Percentiles rank a stretch among this genome's conserved stretches.
These are phyloP conservation scores for Rhodamnia rubescens DNA, from an alignment of 345 rosid genomes.

Conservation along the genomic window DNA sequence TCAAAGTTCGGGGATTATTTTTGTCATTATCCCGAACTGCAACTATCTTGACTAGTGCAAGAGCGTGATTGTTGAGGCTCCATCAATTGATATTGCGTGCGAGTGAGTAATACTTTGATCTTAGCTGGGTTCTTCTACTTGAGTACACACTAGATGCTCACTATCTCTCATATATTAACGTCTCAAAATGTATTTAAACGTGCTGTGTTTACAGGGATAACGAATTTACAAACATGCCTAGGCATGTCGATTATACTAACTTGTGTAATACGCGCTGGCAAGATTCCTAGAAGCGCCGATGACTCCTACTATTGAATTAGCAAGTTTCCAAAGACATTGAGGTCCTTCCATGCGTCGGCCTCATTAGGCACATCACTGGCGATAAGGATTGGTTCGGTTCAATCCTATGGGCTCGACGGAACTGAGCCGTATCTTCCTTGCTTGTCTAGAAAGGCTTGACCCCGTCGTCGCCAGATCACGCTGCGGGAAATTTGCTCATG, in stretches of 20 bases:
- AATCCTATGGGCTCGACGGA: too few relatives aligned
- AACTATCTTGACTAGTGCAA: neutral
- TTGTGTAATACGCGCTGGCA: neutral
- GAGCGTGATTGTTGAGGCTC: neutral
- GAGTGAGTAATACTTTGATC: neutral
- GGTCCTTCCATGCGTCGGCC: neutral
- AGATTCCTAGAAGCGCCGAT: neutral
- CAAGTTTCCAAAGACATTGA: neutral
- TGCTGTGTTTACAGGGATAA: too few relatives aligned
- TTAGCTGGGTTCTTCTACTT: neutral
- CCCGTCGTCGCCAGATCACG: neutral
- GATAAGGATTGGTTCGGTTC: too few relatives aligned
- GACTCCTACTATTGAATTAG: neutral
- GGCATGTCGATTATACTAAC: neutral
- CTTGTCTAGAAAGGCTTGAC: neutral
- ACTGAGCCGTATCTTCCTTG: neutral
- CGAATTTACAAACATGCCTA: neutral
- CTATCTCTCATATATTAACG: neutral
- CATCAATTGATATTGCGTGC: neutral
- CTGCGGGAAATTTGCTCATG: neutral
- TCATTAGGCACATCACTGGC: neutral
- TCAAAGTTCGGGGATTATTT: too few relatives aligned
- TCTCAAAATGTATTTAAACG: neutral
- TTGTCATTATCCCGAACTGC: too few relatives aligned
- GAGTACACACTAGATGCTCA: neutral